Base-by-base conservation (phyloP, 1,284 basidiomycete species). In the Sanguinoderma infundibulare region DNA sequence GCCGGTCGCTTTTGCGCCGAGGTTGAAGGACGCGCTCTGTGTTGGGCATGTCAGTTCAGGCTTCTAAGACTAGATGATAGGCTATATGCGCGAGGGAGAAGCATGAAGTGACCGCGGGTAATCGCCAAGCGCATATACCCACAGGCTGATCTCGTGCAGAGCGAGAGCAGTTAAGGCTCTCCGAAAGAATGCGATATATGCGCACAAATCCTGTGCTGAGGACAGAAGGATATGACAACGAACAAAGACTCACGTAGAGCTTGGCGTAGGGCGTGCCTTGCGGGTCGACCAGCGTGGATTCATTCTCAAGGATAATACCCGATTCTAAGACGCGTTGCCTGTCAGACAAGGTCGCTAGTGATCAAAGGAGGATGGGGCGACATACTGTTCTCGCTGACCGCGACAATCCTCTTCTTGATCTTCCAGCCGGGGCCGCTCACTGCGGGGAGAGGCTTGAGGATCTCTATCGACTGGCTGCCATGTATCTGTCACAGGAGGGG, bases 311-410 rank as follows among this genome's bases (percentile, higher is more conserved):
- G 57, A 95, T 84, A 61, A 95, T 85, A 2, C 93, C 93, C 50
- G 86, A 88, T 72, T 91, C 91, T 93, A n/a, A 65, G 10, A 53
- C 5, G 10, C 20, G 35, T 51, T 7, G 8, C n/a, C 14, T 4
- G 38, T 9, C 46, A 50, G 22, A 52, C 30, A 26, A 46, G 28
- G 34, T 40, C 8, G 30, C 52, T 39, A 44, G 46, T 58, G 34
- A 36, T 20, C 24, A 9, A 39, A 12, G 20, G 28, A 20, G 10
- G 30, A 34, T 8, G 20, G 17, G 12, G 26, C 5, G 30, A 72
- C 87, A 53, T 67, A 92, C 92, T 93, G 72, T 95, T 94, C 77
- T 95, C 92, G 55, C 83, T 83, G 20, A 94, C 77, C 59, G 84
- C 84, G 5, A 84, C 86, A 60, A 87, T 83, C 66, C 83, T 83